Evolutionary conservation across 1,139 yeast genomes (phyloP), one percentile per base, ranked within the genome.

Genomic region (Pichia sp.): DNA sequence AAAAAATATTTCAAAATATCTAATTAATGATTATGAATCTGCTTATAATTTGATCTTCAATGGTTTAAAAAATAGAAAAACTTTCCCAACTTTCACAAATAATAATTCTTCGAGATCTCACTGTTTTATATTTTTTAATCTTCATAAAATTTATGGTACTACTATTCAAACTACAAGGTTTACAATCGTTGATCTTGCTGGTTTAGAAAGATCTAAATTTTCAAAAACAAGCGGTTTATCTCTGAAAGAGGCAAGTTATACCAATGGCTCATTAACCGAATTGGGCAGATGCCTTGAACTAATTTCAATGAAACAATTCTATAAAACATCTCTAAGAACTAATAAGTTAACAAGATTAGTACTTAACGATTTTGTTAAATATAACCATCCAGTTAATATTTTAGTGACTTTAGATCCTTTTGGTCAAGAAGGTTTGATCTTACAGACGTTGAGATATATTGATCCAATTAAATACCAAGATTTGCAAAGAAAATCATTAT

Each of bases 371-470:
- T 68, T 71, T 43, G 69, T 71, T 42, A 68, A 67, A 26, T 60
- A 63, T 39, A 61, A 67, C 41, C 52, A 59, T 12, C 56, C 59
- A 12, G 56, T 63, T 22, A 60, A 61, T 49, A 66, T 65, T 49
- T 61, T 82, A 26, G 75, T 82, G 37, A 84, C 82, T 43, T 67
- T 83, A 47, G 89, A 84, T 58, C 85, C 87, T 0, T 76, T 74
- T 54, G 85, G 84, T 24, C 79, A 80, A 26, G 81, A 82, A 15
- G 57, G 58, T 2, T 44, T 60, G 24, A 77, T 80, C 39, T 63
- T 78, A n/a, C 76, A 71, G 53, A 69, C 73, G 23, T 59, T 73
- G 45, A 56, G 71, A 44, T 71, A 71, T 46, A 63, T 71, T 3
- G 66, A 72, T 23, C 66, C 71, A n/a, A 48, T 59, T 7, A 58